A percentile compares a stretch with the other conserved stretches of the same genome.
These are phyloP conservation scores for Trichoderma afroharzianum DNA, from an alignment of 2,329 filamentous ascomycete genomes.

Conservation along the genomic window DNA sequence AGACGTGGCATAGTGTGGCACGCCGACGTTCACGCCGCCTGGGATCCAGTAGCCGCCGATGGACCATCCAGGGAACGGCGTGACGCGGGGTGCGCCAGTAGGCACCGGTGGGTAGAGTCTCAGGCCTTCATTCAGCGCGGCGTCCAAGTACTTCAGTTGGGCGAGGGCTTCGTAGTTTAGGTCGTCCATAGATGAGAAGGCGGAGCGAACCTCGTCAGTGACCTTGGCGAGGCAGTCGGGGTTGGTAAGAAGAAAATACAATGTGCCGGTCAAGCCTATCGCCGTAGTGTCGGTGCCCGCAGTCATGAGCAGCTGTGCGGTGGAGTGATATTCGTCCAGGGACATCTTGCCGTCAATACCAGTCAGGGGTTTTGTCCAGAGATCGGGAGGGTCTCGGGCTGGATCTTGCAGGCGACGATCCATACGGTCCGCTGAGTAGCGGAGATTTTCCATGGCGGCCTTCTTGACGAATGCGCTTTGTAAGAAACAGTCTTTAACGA, in stretches of 20 bases:
- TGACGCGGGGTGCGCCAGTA: background rate
- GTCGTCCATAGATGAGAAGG: conserved; percentile 35
- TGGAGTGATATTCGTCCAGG: background rate
- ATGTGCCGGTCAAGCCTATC: conserved; percentile 20
- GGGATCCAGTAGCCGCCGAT: background rate
- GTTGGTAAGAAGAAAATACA: conserved; percentile 29
- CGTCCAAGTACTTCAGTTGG: conserved; percentile 37
- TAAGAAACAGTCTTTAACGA: background rate
- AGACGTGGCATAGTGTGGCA: background rate
- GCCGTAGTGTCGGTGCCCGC: background rate
- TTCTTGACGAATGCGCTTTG: background rate
- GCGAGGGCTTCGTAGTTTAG: conserved; percentile 35
- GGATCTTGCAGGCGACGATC: background rate
- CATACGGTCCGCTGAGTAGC: background rate
- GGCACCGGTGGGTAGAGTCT: conserved; percentile 33
- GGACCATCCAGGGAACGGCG: background rate
- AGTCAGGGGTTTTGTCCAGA: background rate
- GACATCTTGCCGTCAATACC: background rate
- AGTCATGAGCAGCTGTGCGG: background rate
- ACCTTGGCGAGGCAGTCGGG: conserved; percentile 25
- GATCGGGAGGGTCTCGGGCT: background rate
- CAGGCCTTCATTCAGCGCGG: conserved; percentile 41
- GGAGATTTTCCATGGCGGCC: background rate
- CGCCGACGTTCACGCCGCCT: background rate
- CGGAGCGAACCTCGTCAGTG: conserved; percentile 36